Base-by-base conservation (phyloP, 345 rosid species). In the Eucalyptus fibrosa region DNA sequence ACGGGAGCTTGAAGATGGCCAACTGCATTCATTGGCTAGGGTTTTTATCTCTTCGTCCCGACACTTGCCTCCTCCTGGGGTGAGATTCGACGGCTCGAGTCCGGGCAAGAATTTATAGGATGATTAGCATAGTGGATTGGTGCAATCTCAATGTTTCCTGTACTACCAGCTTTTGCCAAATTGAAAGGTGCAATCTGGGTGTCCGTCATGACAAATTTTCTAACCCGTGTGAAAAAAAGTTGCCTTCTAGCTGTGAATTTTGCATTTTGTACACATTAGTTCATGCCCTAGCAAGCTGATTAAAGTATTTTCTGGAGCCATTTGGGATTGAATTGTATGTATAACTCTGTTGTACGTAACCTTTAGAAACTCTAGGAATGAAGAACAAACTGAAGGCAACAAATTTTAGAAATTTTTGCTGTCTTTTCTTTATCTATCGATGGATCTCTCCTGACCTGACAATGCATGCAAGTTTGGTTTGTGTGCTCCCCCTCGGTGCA, bases 11-110 rank as follows among this genome's bases (percentile, higher is more conserved):
- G 89, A 90, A 10, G 91, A 92, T 4, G 92, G 88, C 4, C 93
- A 94, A 69, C 93, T 94, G 53, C 95, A 93, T 50, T 91, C 90
- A 2, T 88, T 95, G 67, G 92, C 95, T 65, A 92, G 91, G 59
- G 95, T 94, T 26, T 93, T 95, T 67, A 91, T 94, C 77, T 91
- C 94, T n/a, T 69, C 83, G 15, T 77, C 83, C 47, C 91, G 87
- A 86, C 93, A 93, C 90, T 91, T 95, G 59, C 93, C 94, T 37
- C 83, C 83, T 40, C 83, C 15, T 1, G 93, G 91, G 13, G 95
- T 87, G 12, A 91, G 90, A 62, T 88, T 85, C 88, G 92, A 89
- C 50, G 89, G 92, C 47, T 92, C 94, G 7, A 88, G 83, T 37
- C 83, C 47, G 47, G 28, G 72, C 60, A 86, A 86, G 44, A 86